phyloP scores from a whole-genome alignment of 352 stramenopile genomes.

The Globisporangium radiosum region DNA sequence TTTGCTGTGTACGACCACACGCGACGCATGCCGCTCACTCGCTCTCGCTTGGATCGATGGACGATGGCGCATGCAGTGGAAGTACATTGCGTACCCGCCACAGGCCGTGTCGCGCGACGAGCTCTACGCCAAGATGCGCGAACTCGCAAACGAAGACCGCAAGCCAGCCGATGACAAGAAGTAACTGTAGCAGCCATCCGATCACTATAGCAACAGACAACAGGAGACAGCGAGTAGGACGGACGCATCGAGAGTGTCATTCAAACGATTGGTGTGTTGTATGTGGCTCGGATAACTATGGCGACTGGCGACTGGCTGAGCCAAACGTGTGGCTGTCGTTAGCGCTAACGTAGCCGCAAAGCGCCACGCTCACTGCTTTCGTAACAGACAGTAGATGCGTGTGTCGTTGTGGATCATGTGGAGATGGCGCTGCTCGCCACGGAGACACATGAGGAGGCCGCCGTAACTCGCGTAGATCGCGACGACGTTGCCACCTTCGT shows the following conservation, averaged over 20 bases:
- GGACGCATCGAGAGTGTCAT: too few relatives aligned
- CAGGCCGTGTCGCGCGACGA: conserved; percentile 72
- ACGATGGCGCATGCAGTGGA: conserved; percentile 35
- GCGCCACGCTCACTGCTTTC: conserved; percentile 63
- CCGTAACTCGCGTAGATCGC: conserved; percentile 95
- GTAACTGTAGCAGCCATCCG: background rate
- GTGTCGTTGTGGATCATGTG: conserved; percentile 97
- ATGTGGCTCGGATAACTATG: too few relatives aligned
- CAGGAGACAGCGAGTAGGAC: too few relatives aligned
- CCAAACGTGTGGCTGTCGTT: too few relatives aligned
- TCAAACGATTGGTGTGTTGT: too few relatives aligned
- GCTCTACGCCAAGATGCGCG: conserved; percentile 66
- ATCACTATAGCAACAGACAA: too few relatives aligned
- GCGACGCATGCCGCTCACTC: background rate
- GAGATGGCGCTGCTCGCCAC: conserved; percentile 95
- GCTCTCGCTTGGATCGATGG: background rate
- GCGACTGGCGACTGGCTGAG: too few relatives aligned
- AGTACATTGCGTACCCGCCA: conserved; percentile 83
- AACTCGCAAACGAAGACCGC: conserved; percentile 61
- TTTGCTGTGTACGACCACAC: background rate
- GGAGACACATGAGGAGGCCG: conserved; percentile 96
- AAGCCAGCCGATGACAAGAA: conserved; percentile 4
- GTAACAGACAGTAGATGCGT: conserved; percentile 91
- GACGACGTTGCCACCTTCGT: conserved; percentile 91
- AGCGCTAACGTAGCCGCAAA: too few relatives aligned